These are phyloP conservation scores for Blastomyces emzantsi DNA, from an alignment of 2,329 filamentous ascomycete species.

Conservation along the genomic window DNA sequence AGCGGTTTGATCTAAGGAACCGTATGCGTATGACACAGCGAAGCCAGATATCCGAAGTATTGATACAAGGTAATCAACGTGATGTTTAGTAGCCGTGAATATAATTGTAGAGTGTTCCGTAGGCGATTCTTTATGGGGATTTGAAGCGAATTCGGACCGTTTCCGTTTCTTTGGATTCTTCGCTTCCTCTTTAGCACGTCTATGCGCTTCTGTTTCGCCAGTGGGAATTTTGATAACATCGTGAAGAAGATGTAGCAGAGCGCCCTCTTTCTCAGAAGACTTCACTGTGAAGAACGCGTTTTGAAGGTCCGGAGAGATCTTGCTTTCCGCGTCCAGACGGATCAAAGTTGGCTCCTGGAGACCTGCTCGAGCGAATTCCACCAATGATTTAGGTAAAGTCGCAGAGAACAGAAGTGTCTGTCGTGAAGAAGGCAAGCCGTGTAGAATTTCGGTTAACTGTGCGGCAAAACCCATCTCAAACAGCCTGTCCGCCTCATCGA, in stretches of 20 bases:
- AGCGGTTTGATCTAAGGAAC: constrained; percentile 86
- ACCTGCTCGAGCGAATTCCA: constrained; percentile 91
- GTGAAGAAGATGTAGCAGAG: constrained; percentile 76
- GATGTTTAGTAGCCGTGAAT: constrained; percentile 91
- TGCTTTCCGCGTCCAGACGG: constrained; percentile 85
- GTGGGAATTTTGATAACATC: constrained; percentile 88
- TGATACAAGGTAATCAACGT: constrained; percentile 83
- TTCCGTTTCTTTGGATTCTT: constrained; percentile 40
- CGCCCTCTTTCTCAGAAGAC: constrained; percentile 85
- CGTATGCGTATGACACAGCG: constrained; percentile 88
- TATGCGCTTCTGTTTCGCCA: constrained; percentile 48
- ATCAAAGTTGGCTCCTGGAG: constrained; percentile 87
- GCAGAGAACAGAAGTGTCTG: constrained; percentile 95
- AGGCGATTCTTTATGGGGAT: constrained; percentile 57
- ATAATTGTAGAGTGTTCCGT: constrained; percentile 90
- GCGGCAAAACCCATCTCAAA: constrained; percentile 99
- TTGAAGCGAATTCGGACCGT: constrained; percentile 40
- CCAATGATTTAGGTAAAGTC: constrained; percentile 83
- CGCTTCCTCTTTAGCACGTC: constrained; percentile 38
- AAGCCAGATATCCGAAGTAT: constrained; percentile 77
- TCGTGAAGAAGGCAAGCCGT: constrained; percentile 71
- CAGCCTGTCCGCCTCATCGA: constrained; percentile 91
- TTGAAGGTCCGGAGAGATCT: constrained; percentile 91
- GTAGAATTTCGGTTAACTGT: constrained; percentile 85
- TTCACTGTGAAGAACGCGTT: constrained; percentile 94